Evolutionary conservation across 1,139 yeast genomes (phyloP).

Genomic region (Pichia sp.): DNA sequence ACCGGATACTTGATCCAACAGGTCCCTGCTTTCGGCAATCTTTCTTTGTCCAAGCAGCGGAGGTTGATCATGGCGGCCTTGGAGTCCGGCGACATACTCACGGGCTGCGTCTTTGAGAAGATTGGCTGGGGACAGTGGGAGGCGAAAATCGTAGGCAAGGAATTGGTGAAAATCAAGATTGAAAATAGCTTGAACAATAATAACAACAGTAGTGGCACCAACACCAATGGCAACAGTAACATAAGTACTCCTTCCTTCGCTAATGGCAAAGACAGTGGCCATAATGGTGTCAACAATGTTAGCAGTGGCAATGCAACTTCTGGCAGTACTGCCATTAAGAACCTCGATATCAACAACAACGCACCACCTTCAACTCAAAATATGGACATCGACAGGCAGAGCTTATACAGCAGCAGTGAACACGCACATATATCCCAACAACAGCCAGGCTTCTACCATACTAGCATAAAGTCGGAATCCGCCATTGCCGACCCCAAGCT

Average conservation of each 20-base stretch:
- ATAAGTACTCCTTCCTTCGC: too few species aligned
- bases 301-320: too few species aligned
- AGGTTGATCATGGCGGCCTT: slow-evolving; percentile 85
- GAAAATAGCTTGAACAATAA: slow-evolving; percentile 10
- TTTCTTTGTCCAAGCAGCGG: slow-evolving; percentile 84
- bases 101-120: slow-evolving; percentile 74
- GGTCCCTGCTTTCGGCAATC: slow-evolving; percentile 72
- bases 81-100: slow-evolving; percentile 62
- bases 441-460: neutral
- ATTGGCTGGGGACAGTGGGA: slow-evolving; percentile 99
- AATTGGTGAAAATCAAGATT: slow-evolving; percentile 36
- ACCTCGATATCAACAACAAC: too few species aligned
- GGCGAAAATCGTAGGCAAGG: slow-evolving; percentile 46
- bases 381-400: neutral
- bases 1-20: slow-evolving; percentile 73
- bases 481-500: neutral
- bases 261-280: too few species aligned
- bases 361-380: too few species aligned
- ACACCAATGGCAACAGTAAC: neutral
- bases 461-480: neutral
- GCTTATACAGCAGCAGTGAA: neutral
- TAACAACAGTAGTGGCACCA: neutral
- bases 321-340: too few species aligned
- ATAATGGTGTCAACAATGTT: too few species aligned
- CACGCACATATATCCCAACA: neutral